Conservation (phyloP, 331 rosid genomes). For the Quercus tomentella region DNA sequence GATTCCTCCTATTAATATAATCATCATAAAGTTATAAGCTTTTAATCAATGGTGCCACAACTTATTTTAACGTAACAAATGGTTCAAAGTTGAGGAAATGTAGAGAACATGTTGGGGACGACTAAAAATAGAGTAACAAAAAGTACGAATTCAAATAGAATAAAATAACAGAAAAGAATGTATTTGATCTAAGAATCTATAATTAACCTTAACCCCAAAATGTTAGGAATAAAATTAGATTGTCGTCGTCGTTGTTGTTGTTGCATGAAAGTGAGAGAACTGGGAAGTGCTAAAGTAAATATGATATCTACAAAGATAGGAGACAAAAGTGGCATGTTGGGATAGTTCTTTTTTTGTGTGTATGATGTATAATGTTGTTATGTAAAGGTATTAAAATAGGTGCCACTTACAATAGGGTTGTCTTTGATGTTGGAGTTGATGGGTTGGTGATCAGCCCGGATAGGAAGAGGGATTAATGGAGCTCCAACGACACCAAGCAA, state of each 20-base stretch:
- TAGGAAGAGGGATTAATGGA: constrained; percentile 58
- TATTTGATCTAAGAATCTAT: no score
- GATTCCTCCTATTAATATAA: constrained; percentile 54
- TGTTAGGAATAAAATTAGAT: no score
- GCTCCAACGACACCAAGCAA: constrained; percentile 63
- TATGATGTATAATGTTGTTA: background rate
- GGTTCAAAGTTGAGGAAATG: background rate
- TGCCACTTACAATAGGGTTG: constrained; percentile 54
- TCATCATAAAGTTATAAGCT: background rate
- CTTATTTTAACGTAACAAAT: no score
- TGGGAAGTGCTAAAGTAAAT: no score
- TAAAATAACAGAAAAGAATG: no score
- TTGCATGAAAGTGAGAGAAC: no score
- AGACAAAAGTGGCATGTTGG: background rate
- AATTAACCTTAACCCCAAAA: no score
- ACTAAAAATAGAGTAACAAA: no score
- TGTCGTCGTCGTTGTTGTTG: no score
- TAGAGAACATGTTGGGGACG: no score
- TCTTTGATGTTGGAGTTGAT: constrained; percentile 57
- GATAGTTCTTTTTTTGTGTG: background rate
- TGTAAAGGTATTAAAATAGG: background rate
- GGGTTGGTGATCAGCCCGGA: constrained; percentile 34
- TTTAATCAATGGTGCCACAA: no score
- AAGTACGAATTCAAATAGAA: no score
- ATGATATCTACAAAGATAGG: background rate